phyloP scores from a whole-genome alignment of 345 rosid species.

The Salix exigua region DNA sequence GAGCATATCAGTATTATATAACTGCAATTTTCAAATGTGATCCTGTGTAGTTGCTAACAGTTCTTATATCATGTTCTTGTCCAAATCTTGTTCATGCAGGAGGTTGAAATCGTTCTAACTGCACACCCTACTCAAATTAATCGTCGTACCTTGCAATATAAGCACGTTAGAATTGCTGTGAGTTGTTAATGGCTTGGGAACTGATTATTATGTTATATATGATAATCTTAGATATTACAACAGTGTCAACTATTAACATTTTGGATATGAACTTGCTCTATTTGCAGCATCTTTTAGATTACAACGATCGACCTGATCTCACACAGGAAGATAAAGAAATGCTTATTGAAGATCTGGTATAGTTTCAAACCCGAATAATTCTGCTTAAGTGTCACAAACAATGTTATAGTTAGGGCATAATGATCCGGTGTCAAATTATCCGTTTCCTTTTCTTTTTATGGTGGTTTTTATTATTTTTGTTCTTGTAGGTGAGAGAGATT shows the following conservation, averaged over 20 bases:
- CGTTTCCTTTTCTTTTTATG: neutral
- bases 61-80: neutral
- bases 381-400: neutral
- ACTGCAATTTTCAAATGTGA: neutral
- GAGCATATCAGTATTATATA: neutral
- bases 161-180: slow-evolving; percentile 90
- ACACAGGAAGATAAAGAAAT: slow-evolving; percentile 88
- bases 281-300: slow-evolving; percentile 84
- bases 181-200: slow-evolving; percentile 29
- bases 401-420: neutral
- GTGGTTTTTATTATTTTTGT: slow-evolving; percentile 12
- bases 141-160: slow-evolving; percentile 91
- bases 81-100: slow-evolving; percentile 44
- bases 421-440: neutral
- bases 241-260: neutral
- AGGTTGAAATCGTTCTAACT: slow-evolving; percentile 94
- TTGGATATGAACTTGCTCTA: slow-evolving; percentile 11
- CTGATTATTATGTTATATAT: neutral
- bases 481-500: slow-evolving; percentile 76
- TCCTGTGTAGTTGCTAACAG: neutral
- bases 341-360: slow-evolving; percentile 93
- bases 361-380: slow-evolving; percentile 3
- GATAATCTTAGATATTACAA: slow-evolving; percentile 2
- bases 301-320: slow-evolving; percentile 81
- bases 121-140: slow-evolving; percentile 99